Percentiles rank a stretch among this genome's conserved stretches.
Evolutionary conservation across 2,329 filamentous ascomycete genomes (phyloP).

Genomic region (Neofusicoccum kwambonambiense): DNA sequence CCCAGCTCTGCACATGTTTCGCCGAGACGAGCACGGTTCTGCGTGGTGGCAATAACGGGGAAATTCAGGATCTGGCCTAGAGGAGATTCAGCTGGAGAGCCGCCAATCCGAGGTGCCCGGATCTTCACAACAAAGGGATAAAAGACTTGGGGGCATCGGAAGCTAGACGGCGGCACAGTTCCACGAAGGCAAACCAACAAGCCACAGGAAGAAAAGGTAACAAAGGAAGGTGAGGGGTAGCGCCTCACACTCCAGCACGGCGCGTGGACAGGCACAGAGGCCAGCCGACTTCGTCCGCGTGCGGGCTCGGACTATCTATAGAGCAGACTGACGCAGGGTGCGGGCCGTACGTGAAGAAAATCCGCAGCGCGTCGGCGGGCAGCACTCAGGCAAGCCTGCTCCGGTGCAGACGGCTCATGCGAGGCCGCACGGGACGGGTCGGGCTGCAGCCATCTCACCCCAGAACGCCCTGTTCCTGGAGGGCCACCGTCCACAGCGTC

Average conservation of each 20-base stretch:
- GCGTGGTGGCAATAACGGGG: conserved; percentile 83
- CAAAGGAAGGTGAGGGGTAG: conserved; percentile 6
- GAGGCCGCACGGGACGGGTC: background rate
- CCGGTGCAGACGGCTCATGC: background rate
- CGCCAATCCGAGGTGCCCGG: background rate
- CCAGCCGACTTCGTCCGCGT: background rate
- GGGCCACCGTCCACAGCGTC: background rate
- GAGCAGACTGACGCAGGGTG: background rate
- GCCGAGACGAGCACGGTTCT: conserved; percentile 76
- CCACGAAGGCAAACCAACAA: conserved; percentile 5
- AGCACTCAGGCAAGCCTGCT: background rate
- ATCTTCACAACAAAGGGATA: conserved; percentile 8
- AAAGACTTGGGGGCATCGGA: background rate
- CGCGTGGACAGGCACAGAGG: background rate
- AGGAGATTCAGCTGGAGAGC: background rate
- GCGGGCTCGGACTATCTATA: conserved; percentile 1
- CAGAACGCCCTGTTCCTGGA: conserved; percentile 10
- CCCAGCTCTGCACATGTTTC: conserved; percentile 72
- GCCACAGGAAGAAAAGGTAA: conserved; percentile 8
- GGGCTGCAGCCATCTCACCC: conserved; percentile 1
- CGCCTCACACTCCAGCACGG: background rate
- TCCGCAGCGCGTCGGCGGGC: background rate
- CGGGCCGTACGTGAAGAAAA: background rate
- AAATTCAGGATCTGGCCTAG: conserved; percentile 62
- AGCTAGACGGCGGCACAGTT: conserved; percentile 10